Evolutionary conservation across 441 rosid species (phyloP), one percentile per base, ranked within the genome.

Genomic region (Capsella rubella): DNA sequence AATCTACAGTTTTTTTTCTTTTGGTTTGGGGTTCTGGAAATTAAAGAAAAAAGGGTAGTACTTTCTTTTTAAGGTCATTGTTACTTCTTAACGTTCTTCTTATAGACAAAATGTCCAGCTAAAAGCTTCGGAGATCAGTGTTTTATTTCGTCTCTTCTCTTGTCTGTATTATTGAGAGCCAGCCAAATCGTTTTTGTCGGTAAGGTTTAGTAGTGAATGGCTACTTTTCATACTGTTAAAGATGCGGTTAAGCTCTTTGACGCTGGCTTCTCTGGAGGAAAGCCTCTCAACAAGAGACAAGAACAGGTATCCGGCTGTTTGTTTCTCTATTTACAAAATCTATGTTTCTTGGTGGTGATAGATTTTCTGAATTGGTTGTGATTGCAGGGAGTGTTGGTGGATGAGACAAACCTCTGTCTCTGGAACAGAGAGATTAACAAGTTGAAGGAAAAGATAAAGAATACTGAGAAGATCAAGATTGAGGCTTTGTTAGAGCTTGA

Each of bases 231-330:
- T 67, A 92, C 97, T 31, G 99, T 95, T 63, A 90, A 86, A 82
- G 97, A 92, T 84, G 98, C 99, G 2, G 97, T 95, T 47, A 82
- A 79, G 27, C 88, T 86, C 42, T 92, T 95, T 15, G 93, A 96
- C 37, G 88, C 87, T 80, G 97, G 94, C 64, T 82, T 86, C 65
- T 87, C 90, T 2, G 89, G 90, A 67, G 91, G 85, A 77, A 87
- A 81, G 46, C 84, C 85, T 66, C 72, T 86, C 56, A 78, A 82
- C 80, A 83, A 75, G 85, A 87, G 82, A 82, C 64, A 83, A 46
- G 87, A 79, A 76, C 74, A 90, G 67, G 84, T 84, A 34, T 56
- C 0, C 25, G 25, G 25, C 25, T 54, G 28, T 57, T 29, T 51
- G 8, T 18, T 68, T 45, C 35, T 18, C 25, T 29, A 10, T 58